Evolutionary conservation across 257 asterid species (phyloP), one percentile per base, ranked within the genome.

Genomic region (Marsdenia floribunda): DNA sequence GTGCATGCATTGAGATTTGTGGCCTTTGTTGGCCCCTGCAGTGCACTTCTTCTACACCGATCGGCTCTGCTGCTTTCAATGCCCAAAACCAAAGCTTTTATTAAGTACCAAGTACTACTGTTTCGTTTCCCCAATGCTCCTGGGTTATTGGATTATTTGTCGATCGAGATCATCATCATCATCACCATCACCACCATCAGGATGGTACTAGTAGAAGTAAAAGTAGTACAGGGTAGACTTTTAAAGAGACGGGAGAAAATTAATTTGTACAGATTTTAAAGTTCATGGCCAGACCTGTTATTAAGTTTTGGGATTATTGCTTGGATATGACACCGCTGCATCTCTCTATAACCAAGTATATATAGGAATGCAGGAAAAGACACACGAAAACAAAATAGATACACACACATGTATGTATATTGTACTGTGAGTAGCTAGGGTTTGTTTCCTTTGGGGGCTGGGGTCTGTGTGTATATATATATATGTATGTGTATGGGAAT

Each of bases 1-100:
- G 77, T 26, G 77, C 85, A 77, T 26, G 77, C 85, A 74, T 88
- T 77, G 84, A 82, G 85, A 85, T 82, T 83, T 83, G 91, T 69
- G 78, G 82, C 50, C 65, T 6, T n/a, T 47, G n/a, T 70, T 46
- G 16, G n/a, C 54, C 7, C 47, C 5, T 10, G 7, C 47, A 5
- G 46, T 42, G 12, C 49, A 1, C 29, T 15, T 67, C 44, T 29
- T 18, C 26, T 16, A 16, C 7, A 2, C 10, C 44, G n/a, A 0
- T 15, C 33, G 7, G 46, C n/a, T 44, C 35, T 19, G 52, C 46
- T 19, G 71, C 68, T 38, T 37, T 66, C 33, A 7, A 38, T 66
- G 1, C 33, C 33, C 7, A 6, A n/a, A n/a, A 11, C 4, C 19
- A 55, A 10, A 50, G 54, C 54, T 11, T 44, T 44, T 44, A 49